Percentiles rank a stretch among this genome's conserved stretches.
Evolutionary conservation across 176 grass and related monocot genomes (phyloP).

Genomic region (Calamus simplicifolius): DNA sequence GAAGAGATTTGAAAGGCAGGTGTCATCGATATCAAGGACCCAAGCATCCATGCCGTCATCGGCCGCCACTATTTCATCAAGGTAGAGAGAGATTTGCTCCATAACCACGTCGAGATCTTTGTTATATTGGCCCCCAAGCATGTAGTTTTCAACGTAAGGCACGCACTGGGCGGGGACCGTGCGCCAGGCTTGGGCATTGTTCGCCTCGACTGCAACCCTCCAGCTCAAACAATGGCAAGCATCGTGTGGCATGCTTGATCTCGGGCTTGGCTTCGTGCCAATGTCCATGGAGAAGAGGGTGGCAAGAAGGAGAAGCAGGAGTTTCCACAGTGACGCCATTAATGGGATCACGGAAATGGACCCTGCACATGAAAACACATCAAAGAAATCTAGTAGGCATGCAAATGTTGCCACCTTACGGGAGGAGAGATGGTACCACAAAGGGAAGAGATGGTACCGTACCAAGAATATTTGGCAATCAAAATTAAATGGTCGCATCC

Average conservation of each 20-base stretch:
- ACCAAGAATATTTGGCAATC: no score
- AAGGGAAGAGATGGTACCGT: no score
- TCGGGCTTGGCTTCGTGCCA: not conserved
- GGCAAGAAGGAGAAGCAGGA: constrained; percentile 28
- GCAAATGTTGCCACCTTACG: no score
- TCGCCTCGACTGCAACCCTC: constrained; percentile 77
- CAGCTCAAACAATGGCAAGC: constrained; percentile 64
- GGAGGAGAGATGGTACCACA: no score
- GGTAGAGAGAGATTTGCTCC: constrained; percentile 43
- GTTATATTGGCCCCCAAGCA: constrained; percentile 73
- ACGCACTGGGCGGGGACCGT: constrained; percentile 64
- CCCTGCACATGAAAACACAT: constrained; percentile 19
- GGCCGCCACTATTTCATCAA: constrained; percentile 24
- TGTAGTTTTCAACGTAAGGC: constrained; percentile 58
- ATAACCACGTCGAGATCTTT: constrained; percentile 56
- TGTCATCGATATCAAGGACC: constrained; percentile 91
- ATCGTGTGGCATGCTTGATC: constrained; percentile 23
- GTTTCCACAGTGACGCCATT: constrained; percentile 21
- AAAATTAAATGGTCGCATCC: no score
- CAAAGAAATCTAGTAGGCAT: constrained; percentile 2
- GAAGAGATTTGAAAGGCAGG: constrained; percentile 76
- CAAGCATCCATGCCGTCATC: constrained; percentile 80
- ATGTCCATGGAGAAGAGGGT: constrained; percentile 12
- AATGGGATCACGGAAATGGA: constrained; percentile 1
- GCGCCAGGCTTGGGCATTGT: constrained; percentile 72